Evolutionary conservation across 768 basidiomycete species (phyloP).

Genomic region (Leccinum boreale): DNA sequence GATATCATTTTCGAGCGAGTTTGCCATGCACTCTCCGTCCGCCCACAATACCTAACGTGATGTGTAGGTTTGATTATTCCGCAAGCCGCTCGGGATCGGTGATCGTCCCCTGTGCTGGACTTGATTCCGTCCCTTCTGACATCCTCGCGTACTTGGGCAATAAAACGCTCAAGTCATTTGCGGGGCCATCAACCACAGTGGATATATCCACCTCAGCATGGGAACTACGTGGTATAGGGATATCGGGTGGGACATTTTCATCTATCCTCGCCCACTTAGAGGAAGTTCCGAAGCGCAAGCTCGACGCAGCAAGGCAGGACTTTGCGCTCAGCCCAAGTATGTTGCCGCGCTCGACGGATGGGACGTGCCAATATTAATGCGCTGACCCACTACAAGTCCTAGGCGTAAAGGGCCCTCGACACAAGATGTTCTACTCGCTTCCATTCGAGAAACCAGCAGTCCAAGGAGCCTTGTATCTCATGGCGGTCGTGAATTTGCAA

Average conservation of each 20-base stretch:
- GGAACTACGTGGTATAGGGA: conserved; percentile 28
- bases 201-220: conserved; percentile 55
- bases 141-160: conserved; percentile 64
- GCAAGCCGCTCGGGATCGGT: conserved; percentile 70
- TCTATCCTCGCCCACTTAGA: conserved; percentile 32
- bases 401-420: conserved; percentile 28
- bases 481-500: conserved; percentile 43
- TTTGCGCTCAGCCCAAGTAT: conserved; percentile 45
- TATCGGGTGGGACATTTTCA: conserved; percentile 38
- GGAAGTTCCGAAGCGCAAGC: conserved; percentile 32
- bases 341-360: conserved; percentile 2
- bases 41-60: conserved; percentile 3
- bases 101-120: conserved; percentile 76
- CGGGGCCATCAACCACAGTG: conserved; percentile 36
- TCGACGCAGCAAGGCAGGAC: conserved; percentile 29
- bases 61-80: conserved; percentile 59
- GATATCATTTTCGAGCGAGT: conserved; percentile 59
- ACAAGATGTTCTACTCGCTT: conserved; percentile 36
- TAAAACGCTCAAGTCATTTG: conserved; percentile 56
- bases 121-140: conserved; percentile 80
- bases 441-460: conserved; percentile 30
- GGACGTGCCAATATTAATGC: not conserved
- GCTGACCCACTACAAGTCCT: conserved; percentile 25
- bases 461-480: conserved; percentile 42
- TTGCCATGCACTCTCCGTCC: conserved; percentile 5